phyloP scores from a whole-genome alignment of 1,139 yeast genomes.

The Spencermartinsiella ligniputridi region DNA sequence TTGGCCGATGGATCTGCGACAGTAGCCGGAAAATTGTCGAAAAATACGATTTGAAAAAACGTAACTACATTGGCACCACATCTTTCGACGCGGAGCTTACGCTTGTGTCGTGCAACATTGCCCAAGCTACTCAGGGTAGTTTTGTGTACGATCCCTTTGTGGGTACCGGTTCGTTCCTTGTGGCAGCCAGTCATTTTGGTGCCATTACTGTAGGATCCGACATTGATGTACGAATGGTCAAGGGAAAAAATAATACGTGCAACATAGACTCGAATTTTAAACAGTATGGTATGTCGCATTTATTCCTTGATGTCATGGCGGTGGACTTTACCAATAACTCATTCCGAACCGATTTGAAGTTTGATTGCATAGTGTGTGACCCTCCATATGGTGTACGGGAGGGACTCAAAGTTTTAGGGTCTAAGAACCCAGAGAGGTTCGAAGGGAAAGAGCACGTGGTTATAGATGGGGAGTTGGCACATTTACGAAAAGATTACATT shows the following conservation, averaged over 20 bases:
- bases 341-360: slow-evolving; percentile 52
- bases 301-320: slow-evolving; percentile 70
- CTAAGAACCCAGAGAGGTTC: slow-evolving; percentile 56
- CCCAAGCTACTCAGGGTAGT: slow-evolving; percentile 62
- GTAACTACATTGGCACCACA: slow-evolving; percentile 92
- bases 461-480: slow-evolving; percentile 77
- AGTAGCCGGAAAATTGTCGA: slow-evolving; percentile 73
- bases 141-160: slow-evolving; percentile 90
- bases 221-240: slow-evolving; percentile 78
- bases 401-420: slow-evolving; percentile 89
- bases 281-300: slow-evolving; percentile 58
- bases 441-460: slow-evolving; percentile 62
- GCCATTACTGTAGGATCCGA: slow-evolving; percentile 84
- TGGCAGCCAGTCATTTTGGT: slow-evolving; percentile 85
- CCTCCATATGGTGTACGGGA: slow-evolving; percentile 99
- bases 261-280: slow-evolving; percentile 64
- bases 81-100: slow-evolving; percentile 83
- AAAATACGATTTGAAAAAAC: slow-evolving; percentile 69
- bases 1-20: slow-evolving; percentile 67
- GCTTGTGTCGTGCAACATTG: slow-evolving; percentile 79
- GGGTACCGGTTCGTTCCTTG: slow-evolving; percentile 93
- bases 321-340: slow-evolving; percentile 96
- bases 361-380: slow-evolving; percentile 88
- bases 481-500: slow-evolving; percentile 72
- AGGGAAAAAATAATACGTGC: slow-evolving; percentile 55